Conservation (phyloP, 768 basidiomycete species). For the Russula foetens region DNA sequence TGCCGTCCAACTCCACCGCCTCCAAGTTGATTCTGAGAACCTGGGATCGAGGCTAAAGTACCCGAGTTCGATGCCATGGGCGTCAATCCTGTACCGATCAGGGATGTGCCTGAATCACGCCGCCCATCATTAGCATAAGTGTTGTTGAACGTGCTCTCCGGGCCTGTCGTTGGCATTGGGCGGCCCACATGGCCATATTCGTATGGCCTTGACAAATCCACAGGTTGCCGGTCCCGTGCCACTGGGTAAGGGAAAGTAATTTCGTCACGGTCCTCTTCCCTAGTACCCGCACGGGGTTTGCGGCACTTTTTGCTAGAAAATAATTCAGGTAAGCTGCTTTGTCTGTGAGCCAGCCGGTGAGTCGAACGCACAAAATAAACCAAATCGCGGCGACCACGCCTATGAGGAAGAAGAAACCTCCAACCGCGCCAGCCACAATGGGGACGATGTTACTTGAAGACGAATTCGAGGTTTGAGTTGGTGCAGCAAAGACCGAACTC, state of each 20-base stretch:
- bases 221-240: slow-evolving; percentile 10
- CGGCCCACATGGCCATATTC: slow-evolving; percentile 15
- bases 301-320: slow-evolving; percentile 9
- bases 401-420: slow-evolving; percentile 13
- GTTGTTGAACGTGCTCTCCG: neutral
- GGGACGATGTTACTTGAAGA: slow-evolving; percentile 2
- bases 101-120: slow-evolving; percentile 2
- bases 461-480: neutral
- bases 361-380: slow-evolving; percentile 13
- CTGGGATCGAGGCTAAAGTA: neutral
- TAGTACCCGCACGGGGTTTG: neutral
- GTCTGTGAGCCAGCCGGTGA: neutral
- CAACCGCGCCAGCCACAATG: slow-evolving; percentile 14
- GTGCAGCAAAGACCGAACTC: neutral
- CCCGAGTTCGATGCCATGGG: neutral
- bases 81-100: neutral
- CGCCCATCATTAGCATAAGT: neutral
- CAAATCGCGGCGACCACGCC: slow-evolving; percentile 5
- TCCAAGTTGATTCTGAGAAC: neutral
- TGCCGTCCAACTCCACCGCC: neutral
- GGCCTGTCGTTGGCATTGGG: neutral
- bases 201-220: slow-evolving; percentile 19
- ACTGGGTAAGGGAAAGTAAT: slow-evolving; percentile 17
- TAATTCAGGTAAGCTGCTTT: neutral
- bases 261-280: slow-evolving; percentile 11